A percentile compares a stretch with the other conserved stretches of the same genome.
phyloP scores from a whole-genome alignment of 805 yeast species.

The Diddensiella caesifluorescens region DNA sequence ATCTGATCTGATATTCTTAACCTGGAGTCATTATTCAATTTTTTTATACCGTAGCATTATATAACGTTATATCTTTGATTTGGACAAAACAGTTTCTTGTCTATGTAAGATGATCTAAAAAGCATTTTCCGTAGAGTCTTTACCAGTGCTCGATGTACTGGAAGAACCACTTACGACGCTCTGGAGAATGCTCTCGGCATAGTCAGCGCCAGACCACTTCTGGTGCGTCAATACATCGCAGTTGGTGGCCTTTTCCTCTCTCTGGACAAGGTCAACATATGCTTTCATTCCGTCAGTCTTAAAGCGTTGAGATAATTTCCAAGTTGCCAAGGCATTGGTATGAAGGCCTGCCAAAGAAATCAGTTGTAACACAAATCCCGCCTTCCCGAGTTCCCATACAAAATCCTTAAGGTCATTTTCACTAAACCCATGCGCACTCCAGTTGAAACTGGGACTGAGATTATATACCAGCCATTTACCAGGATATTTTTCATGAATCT shows the following conservation, averaged over 20 bases:
- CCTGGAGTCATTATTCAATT: neutral
- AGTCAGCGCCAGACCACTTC: conserved; percentile 59
- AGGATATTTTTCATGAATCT: conserved; percentile 45
- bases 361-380: conserved; percentile 54
- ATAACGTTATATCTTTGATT: neutral
- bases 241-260: conserved; percentile 39
- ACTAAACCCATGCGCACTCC: conserved; percentile 52
- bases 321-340: conserved; percentile 46
- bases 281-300: conserved; percentile 54
- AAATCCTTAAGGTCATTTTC: conserved; percentile 43
- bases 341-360: conserved; percentile 60
- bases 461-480: conserved; percentile 55
- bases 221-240: conserved; percentile 57
- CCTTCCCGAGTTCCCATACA: conserved; percentile 49
- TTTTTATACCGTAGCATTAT: neutral
- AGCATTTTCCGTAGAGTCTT: conserved; percentile 39
- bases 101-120: conserved; percentile 10
- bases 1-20: neutral
- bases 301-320: conserved; percentile 46
- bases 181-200: conserved; percentile 42
- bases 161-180: conserved; percentile 42
- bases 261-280: conserved; percentile 49
- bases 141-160: conserved; percentile 40
- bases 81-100: neutral
- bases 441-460: conserved; percentile 56